Evolutionary conservation across 306 rosid species (phyloP).

Genomic region (Vigna reflexopilosa): DNA sequence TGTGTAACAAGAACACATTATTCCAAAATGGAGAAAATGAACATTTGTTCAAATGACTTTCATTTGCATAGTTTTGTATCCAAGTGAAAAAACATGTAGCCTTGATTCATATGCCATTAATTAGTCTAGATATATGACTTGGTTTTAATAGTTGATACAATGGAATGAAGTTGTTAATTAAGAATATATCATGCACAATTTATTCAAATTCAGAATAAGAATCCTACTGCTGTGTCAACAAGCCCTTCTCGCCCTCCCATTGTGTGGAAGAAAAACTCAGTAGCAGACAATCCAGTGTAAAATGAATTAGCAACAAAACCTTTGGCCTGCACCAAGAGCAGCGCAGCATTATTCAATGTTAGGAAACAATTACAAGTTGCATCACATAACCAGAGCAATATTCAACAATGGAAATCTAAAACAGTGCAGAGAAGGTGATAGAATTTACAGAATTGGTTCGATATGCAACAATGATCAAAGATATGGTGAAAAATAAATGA

Average conservation of each 20-base stretch:
- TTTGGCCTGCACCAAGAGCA: constrained; percentile 76
- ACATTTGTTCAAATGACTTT: not conserved
- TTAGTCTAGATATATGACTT: constrained; percentile 8
- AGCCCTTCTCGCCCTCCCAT: constrained; percentile 99
- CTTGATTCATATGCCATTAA: constrained; percentile 8
- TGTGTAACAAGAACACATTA: constrained; percentile 1
- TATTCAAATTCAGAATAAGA: constrained; percentile 27
- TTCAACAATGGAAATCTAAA: not conserved
- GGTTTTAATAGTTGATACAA: constrained; percentile 16
- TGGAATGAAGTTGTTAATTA: constrained; percentile 6
- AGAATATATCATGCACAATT: constrained; percentile 26
- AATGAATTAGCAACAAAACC: constrained; percentile 95
- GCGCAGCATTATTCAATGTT: constrained; percentile 38
- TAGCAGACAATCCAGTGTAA: constrained; percentile 90
- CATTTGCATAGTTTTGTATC: constrained; percentile 2
- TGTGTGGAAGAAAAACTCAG: constrained; percentile 97
- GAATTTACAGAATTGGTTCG: constrained; percentile 28
- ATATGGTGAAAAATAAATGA: constrained; percentile 1
- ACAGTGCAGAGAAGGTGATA: constrained; percentile 25
- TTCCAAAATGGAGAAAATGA: not conserved
- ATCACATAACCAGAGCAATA: constrained; percentile 11
- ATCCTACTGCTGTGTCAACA: constrained; percentile 87
- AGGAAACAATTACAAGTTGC: constrained; percentile 10
- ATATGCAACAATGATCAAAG: constrained; percentile 11
- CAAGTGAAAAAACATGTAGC: constrained; percentile 33